Percentiles rank a stretch among this genome's conserved stretches.
phyloP scores from a whole-genome alignment of 306 rosid species.

The Rosa rugosa region DNA sequence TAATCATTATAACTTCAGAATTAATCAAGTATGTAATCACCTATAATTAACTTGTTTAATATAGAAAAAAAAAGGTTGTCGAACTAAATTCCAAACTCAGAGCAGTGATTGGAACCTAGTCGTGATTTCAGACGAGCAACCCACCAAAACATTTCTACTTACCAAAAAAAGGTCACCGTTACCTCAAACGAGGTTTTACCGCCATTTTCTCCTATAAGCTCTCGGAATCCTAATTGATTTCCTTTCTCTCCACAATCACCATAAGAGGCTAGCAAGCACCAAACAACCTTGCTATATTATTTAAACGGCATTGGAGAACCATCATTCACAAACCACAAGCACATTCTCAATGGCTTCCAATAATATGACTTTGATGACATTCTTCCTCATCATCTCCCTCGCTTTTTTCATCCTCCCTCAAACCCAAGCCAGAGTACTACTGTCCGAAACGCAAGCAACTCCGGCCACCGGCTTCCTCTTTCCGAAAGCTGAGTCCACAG shows the following conservation, averaged over 20 bases:
- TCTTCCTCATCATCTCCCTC: not conserved
- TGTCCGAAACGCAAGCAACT: conserved; percentile 3
- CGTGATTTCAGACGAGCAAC: not conserved
- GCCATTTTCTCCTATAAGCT: not conserved
- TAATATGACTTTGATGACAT: not conserved
- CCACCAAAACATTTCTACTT: not conserved
- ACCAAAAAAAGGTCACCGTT: not conserved
- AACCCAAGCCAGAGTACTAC: conserved; percentile 3
- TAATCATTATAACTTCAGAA: not conserved
- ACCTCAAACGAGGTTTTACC: not conserved
- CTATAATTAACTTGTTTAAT: not conserved
- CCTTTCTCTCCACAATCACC: not conserved
- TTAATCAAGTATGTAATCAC: not conserved
- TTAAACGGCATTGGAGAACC: not conserved
- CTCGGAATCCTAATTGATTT: not conserved
- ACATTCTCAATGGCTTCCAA: not conserved
- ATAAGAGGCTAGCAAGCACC: not conserved
- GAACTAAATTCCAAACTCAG: not conserved
- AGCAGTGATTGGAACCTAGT: not conserved
- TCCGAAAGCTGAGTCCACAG: conserved; percentile 49
- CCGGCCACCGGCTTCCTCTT: conserved; percentile 34
- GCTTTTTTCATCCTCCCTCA: not conserved
- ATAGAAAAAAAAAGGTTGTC: not conserved
- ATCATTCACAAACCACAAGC: not conserved
- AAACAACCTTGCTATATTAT: not conserved